phyloP scores from a whole-genome alignment of 2,329 filamentous ascomycete genomes.

The Parastagonospora nodorum region DNA sequence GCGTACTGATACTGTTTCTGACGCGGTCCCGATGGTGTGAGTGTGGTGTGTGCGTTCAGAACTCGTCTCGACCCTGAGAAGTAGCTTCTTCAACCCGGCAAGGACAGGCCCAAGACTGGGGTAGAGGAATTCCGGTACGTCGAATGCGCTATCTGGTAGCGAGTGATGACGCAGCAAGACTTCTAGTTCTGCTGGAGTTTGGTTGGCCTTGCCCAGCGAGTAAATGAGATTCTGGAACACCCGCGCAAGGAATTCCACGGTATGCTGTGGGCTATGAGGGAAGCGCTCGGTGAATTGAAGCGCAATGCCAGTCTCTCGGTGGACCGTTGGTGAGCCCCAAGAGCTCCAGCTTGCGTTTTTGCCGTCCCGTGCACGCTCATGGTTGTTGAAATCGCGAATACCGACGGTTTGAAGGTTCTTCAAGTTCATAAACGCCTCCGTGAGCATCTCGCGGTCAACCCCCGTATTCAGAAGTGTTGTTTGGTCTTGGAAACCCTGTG shows the following conservation, averaged over 20 bases:
- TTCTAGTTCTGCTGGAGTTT: conserved; percentile 53
- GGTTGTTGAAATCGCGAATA: conserved; percentile 63
- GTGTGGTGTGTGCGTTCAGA: too few species aligned
- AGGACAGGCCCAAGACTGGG: conserved; percentile 51
- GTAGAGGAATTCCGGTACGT: conserved; percentile 50
- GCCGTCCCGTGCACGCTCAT: conserved; percentile 57
- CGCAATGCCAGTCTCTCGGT: conserved; percentile 41
- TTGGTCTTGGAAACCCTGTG: conserved; percentile 28
- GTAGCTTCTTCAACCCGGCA: conserved; percentile 53
- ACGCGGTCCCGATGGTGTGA: conserved; percentile 11
- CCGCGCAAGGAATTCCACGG: neutral
- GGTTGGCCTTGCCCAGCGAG: conserved; percentile 37
- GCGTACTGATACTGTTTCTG: conserved; percentile 11
- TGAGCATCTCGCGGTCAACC: conserved; percentile 58
- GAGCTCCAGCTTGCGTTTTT: conserved; percentile 60
- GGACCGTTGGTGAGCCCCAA: conserved; percentile 56
- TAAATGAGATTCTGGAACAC: conserved; percentile 26
- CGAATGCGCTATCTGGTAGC: conserved; percentile 51
- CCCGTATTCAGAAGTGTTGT: conserved; percentile 49
- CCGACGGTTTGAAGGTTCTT: conserved; percentile 61
- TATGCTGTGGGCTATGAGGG: neutral
- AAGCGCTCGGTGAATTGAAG: conserved; percentile 9
- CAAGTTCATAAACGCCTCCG: conserved; percentile 61
- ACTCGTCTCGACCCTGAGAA: too few species aligned
- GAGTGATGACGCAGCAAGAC: conserved; percentile 50